Conservation (phyloP, 805 yeast species). For the Sugiyamaella boreocaroliniensis region DNA sequence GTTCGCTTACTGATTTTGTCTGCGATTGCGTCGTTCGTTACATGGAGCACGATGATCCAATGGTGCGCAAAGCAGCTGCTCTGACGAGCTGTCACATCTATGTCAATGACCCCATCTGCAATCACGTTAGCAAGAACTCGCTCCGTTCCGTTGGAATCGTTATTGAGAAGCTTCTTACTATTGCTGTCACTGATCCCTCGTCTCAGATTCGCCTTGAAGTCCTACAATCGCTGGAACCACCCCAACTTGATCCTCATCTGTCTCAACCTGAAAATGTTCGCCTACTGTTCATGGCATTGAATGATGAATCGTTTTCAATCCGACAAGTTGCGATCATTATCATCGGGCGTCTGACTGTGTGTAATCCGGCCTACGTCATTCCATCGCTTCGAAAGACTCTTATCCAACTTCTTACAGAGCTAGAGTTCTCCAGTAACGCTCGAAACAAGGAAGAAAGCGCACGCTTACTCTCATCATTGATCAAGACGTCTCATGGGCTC, state of each 20-base stretch:
- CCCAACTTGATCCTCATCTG: slow-evolving; percentile 76
- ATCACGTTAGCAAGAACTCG: slow-evolving; percentile 74
- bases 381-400: slow-evolving; percentile 85
- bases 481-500: slow-evolving; percentile 71
- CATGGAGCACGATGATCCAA: slow-evolving; percentile 70
- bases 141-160: slow-evolving; percentile 79
- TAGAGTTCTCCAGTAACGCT: slow-evolving; percentile 74
- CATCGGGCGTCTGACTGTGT: slow-evolving; percentile 74
- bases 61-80: slow-evolving; percentile 79
- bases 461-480: slow-evolving; percentile 60
- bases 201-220: slow-evolving; percentile 82
- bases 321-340: slow-evolving; percentile 70
- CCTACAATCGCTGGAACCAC: slow-evolving; percentile 57
- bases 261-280: slow-evolving; percentile 91
- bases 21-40: slow-evolving; percentile 77
- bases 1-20: slow-evolving; percentile 80
- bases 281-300: slow-evolving; percentile 75
- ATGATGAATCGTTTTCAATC: slow-evolving; percentile 83
- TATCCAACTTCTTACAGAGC: slow-evolving; percentile 74
- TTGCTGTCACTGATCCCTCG: slow-evolving; percentile 82
- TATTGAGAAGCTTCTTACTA: slow-evolving; percentile 66
- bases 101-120: slow-evolving; percentile 73
- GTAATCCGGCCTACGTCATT: slow-evolving; percentile 92
- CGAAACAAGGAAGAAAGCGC: slow-evolving; percentile 85
- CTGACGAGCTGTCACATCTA: slow-evolving; percentile 74